A percentile compares a stretch with the other conserved stretches of the same genome.
Evolutionary conservation across 371 early-diverging fungal genomes (phyloP).

Genomic region (Capillidium heterosporum): DNA sequence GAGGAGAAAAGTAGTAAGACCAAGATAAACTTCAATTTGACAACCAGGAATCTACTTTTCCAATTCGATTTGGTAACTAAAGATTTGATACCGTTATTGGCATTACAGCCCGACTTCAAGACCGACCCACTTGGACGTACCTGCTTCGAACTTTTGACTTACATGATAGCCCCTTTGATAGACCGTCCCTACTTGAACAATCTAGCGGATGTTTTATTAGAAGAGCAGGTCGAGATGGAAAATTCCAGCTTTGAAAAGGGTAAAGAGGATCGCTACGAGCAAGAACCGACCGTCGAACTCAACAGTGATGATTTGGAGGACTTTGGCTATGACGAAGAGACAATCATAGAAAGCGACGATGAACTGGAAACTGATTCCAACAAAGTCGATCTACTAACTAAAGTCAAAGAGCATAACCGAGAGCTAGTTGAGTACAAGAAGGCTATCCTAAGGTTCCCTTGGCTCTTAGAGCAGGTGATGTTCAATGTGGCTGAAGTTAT

Average conservation of each 20-base stretch:
- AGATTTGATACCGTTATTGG: background rate
- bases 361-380: background rate
- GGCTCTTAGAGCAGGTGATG: no score
- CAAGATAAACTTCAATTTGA: no score
- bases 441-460: no score
- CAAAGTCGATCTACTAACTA: background rate
- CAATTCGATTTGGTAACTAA: background rate
- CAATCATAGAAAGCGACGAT: background rate
- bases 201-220: background rate
- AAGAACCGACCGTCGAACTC: background rate
- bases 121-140: background rate
- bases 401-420: background rate
- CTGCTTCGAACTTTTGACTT: background rate
- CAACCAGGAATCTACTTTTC: background rate
- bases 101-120: background rate
- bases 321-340: background rate
- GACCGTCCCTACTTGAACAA: background rate
- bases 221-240: background rate
- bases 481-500: no score
- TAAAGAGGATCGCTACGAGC: background rate
- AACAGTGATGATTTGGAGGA: background rate
- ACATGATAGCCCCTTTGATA: background rate
- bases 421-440: no score
- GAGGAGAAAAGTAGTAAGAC: background rate
- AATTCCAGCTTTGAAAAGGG: no score